These are phyloP conservation scores for Quercus tomentella DNA, from an alignment of 331 rosid species.

Conservation along the genomic window DNA sequence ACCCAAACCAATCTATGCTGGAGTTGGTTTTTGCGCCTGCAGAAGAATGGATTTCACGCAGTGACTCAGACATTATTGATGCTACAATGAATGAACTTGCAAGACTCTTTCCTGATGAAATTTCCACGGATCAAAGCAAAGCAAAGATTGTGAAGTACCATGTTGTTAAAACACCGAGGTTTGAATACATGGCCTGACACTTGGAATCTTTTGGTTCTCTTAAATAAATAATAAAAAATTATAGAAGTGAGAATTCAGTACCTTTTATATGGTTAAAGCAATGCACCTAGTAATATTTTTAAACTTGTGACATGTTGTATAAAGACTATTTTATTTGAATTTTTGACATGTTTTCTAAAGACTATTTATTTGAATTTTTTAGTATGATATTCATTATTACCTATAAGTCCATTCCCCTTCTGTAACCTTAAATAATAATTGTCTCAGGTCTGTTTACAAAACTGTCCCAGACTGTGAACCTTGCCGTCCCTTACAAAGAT, in stretches of 20 bases:
- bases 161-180: constrained; percentile 97
- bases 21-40: constrained; percentile 99
- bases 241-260: not conserved
- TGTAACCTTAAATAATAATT: constrained; percentile 9
- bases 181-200: constrained; percentile 12
- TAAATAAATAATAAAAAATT: not conserved
- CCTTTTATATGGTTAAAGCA: not conserved
- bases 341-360: not conserved
- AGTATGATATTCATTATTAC: not conserved
- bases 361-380: not conserved
- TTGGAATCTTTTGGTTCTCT: not conserved
- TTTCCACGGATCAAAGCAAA: constrained; percentile 92
- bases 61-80: constrained; percentile 75
- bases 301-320: not conserved
- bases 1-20: constrained; percentile 88
- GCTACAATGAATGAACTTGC: constrained; percentile 95
- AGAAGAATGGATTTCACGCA: constrained; percentile 87
- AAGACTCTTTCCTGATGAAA: constrained; percentile 93
- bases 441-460: constrained; percentile 87
- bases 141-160: constrained; percentile 93
- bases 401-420: not conserved
- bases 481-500: constrained; percentile 87
- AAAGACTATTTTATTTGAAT: not conserved
- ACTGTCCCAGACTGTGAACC: constrained; percentile 89
- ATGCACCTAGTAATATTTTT: not conserved